Evolutionary conservation across 768 basidiomycete genomes (phyloP), one percentile per base, ranked within the genome.

Genomic region (Termitomyces sp.): DNA sequence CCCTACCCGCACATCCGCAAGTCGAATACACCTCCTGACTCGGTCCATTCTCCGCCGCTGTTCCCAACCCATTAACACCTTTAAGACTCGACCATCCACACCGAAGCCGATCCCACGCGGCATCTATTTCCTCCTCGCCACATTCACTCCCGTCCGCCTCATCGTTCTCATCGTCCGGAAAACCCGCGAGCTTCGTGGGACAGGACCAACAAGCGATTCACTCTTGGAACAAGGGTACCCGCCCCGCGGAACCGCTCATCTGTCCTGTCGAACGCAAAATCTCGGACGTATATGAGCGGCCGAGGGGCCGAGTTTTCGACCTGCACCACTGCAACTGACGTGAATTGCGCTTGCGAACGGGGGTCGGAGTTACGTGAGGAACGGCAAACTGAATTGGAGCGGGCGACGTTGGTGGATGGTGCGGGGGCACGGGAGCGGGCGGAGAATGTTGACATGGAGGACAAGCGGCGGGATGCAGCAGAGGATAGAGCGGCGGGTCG

Each of bases 171-270:
- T 65, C 61, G 24, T 63, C 65, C 24, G 48, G 39, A 57, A 39
- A 24, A 67, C 56, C 64, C 62, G 45, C 49, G n/a, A 78, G 67
- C 60, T 69, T 63, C 38, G 71, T 58, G 57, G n/a, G 75, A 74
- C 58, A 81, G 59, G 52, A 71, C 60, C 32, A 57, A 60, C 18
- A 81, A 69, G 60, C 65, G 68, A 63, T 79, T 82, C 56, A 73
- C 64, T 55, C 73, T 73, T 9, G 79, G 81, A 3, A 78, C 74
- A 56, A 76, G 67, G 35, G 74, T 60, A 0, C 81, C 81, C n/a
- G 76, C 63, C 4, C 78, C 77, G 22, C 59, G 40, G 70, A 78
- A 73, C n/a, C 80, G 70, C 64, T 74, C 73, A 62, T 81, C 78
- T 3, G 63, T 49, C 7, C 65, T 24, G 1, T 70, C 48, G 61